Base-by-base conservation (phyloP, 331 rosid species). In the Quercus tomentella region DNA sequence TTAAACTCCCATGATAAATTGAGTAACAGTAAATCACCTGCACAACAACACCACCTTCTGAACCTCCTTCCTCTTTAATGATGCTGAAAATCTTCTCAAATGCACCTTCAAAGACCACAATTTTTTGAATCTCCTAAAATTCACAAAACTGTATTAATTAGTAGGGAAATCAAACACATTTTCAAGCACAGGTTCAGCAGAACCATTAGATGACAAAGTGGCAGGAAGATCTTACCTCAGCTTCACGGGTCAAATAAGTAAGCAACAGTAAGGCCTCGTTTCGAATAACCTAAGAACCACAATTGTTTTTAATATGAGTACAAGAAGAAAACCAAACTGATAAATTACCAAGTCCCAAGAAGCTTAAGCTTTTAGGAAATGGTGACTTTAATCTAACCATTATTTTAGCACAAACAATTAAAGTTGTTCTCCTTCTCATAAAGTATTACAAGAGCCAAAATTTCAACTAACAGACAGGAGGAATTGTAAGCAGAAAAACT, bases 21-120 rank as follows among this genome's bases (percentile, higher is more conserved):
- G 21, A 55, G 73, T 33, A 68, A 55, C 69, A 68, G 76, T 65
- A 54, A 82, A 81, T 84, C 85, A 87, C 93, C 93, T 89, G 91
- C 77, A 94, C 98, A 79, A 94, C 98, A 60, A 91, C 97, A 72
- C 97, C 97, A 72, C 98, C 98, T 70, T 94, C 98, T 28, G 97
- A 91, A 79, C 87, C 90, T 81, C 98, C 98, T 85, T 94, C 97
- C 87, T 94, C 98, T 80, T 75, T 89, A 49, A 91, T 88, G 84
- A 94, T 94, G 83, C 97, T 92, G 88, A 94, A 94, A 68, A 94
- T 89, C 88, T 92, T 94, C 75, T 94, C 98, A 79, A 89, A 94
- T 45, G 92, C 97, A 78, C 98, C 98, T 94, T 94, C 98, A 77
- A 94, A 92, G 82, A 94, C 97, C 65, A 94, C 83, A 81, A 92